Base-by-base conservation (phyloP, 2,329 filamentous ascomycete genomes). In the Trichoderma sp. region DNA sequence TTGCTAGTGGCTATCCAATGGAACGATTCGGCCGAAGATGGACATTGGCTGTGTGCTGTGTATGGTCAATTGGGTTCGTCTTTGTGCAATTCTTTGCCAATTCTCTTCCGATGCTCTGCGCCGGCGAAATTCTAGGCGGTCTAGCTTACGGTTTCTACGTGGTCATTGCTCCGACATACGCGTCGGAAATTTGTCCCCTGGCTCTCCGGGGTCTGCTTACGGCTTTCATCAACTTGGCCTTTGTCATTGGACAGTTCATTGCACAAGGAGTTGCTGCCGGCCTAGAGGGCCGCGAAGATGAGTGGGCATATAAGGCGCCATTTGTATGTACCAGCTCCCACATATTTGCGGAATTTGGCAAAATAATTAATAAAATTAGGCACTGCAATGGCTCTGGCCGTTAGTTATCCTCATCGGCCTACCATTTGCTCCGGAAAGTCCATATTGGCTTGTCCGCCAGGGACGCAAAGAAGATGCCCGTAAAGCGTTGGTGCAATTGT, bases 21-120 rank as follows among this genome's bases (percentile, higher is more conserved):
- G 83, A 86, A 70, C 66, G 76, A 43, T 84, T 82, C 63, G 85
- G 85, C 14, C 82, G 84, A 34, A 84, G 83, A 72, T 77, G 77
- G 76, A 86, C 85, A 0, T 84, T 86, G 53, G 83, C 81, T 70
- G 76, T 77, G 5, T 86, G 84, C 73, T 82, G 86, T 28, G 71
- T 79, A 11, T 76, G 85, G 72, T 87, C 86, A 2, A 83, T 84
- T 14, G 83, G 80, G 1, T 85, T 90, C 53, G 85, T 91, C 71
- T 90, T 90, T 77, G 85, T 90, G 70, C 88, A 90, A 74, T 90
- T 90, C 81, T 91, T 90, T 75, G 87, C 88, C 14, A 84, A 85
- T 3, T 86, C 85, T 1, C 82, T 90, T 14, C 76, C 83, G 8
- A 85, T 86, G 14, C 82, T 91, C 2, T 84, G 90, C n/a, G 87